A percentile compares a stretch with the other conserved stretches of the same genome.
phyloP scores from a whole-genome alignment of 768 basidiomycete genomes.

The Rickenella mellea region DNA sequence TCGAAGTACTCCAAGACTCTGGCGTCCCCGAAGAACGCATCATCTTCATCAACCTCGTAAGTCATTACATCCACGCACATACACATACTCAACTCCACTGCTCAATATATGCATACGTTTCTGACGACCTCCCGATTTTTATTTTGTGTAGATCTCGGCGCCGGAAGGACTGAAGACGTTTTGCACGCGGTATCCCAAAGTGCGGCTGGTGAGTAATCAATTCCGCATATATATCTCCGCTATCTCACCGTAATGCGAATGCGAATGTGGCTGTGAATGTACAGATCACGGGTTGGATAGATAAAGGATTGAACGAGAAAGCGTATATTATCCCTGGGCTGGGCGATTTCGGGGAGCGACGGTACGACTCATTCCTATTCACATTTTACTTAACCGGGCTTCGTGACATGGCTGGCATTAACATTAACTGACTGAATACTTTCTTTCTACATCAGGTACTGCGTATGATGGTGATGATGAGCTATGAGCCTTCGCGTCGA shows the following conservation, averaged over 20 bases:
- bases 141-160: conserved; percentile 57
- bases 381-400: no score
- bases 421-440: no score
- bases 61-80: conserved; percentile 14
- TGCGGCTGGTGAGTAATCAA: conserved; percentile 66
- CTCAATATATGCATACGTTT: conserved; percentile 2
- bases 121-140: neutral
- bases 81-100: neutral
- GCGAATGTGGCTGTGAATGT: neutral
- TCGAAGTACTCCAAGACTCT: conserved; percentile 86
- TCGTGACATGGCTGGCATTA: no score
- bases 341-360: conserved; percentile 95
- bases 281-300: conserved; percentile 93
- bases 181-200: conserved; percentile 60
- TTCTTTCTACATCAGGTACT: no score
- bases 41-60: conserved; percentile 86
- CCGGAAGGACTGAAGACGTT: conserved; percentile 85
- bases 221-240: no score
- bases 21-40: conserved; percentile 93
- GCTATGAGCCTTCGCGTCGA: no score
- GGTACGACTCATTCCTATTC: no score
- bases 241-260: no score
- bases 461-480: no score
- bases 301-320: conserved; percentile 84
- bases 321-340: conserved; percentile 88